Evolutionary conservation across 768 basidiomycete species (phyloP).

Genomic region (Amanita rimosa): DNA sequence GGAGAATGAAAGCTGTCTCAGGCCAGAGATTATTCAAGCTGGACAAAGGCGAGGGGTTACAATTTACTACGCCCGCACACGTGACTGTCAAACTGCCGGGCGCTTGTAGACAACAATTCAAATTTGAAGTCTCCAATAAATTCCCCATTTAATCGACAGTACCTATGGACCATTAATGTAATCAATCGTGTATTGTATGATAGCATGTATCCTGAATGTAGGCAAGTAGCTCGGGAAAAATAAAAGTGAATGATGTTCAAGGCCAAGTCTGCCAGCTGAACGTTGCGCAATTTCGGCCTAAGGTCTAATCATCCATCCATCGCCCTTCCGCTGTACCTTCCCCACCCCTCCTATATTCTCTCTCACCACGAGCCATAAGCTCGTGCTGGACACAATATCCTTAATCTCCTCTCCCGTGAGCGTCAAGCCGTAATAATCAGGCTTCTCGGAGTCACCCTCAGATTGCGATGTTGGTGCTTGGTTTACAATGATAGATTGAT

Average conservation of each 20-base stretch:
- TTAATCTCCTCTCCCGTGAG: slow-evolving; percentile 90
- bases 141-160: not conserved
- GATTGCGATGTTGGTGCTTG: slow-evolving; percentile 5
- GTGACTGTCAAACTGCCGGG: not conserved
- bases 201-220: too few relatives aligned
- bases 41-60: not conserved
- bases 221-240: not conserved
- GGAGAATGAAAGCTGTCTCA: not conserved
- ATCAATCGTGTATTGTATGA: too few relatives aligned
- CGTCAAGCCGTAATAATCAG: slow-evolving; percentile 34
- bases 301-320: slow-evolving; percentile 66
- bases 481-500: not conserved
- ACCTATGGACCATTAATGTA: too few relatives aligned
- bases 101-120: not conserved
- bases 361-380: slow-evolving; percentile 83
- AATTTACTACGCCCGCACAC: not conserved
- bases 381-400: slow-evolving; percentile 81
- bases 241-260: not conserved
- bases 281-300: slow-evolving; percentile 14
- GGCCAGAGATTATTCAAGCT: too few relatives aligned
- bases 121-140: not conserved
- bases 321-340: slow-evolving; percentile 64
- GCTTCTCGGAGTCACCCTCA: slow-evolving; percentile 2
- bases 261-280: not conserved
- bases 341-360: slow-evolving; percentile 91